Base-by-base conservation (phyloP, 2,329 filamentous ascomycete genomes). In the Verticillium alfalfae region DNA sequence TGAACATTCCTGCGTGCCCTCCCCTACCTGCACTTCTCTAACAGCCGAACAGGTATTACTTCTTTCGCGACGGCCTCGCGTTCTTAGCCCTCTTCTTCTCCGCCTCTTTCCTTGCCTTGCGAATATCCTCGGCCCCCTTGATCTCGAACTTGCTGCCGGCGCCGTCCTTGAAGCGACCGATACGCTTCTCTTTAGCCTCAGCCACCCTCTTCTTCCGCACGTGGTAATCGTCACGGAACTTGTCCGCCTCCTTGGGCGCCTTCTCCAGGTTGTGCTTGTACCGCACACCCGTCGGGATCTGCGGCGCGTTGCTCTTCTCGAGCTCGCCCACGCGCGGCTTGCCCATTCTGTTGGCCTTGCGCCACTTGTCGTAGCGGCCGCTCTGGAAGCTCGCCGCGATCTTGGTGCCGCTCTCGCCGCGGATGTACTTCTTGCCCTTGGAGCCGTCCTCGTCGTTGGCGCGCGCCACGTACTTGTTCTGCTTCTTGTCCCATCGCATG, bases 401-500 rank as follows among this genome's bases (percentile, higher is more conserved):
- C 81, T 97, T 98, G 79, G 94, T 92, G 60, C 95, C 95, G 70
- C 87, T 92, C 78, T 99, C 95, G 69, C 95, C 93, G 65, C 86
- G 84, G 61, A 97, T 89, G 79, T 97, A 88, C 71, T 84, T 84
- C 63, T 78, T 74, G 57, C 84, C 84, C 71, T 88, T 89, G 68
- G 81, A 96, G 45, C 95, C 95, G 77, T 99, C 96, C 68, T 96
- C 91, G 77, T 99, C 95, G 81, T 99, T 98, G 68, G 88, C 88
- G 39, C 91, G 87, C 13, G 91, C 83, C 39, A 99, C 94, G 78
- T 98, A 99, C 78, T 97, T 98, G 78, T 91, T 96, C 70, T 88
- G 86, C 76, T 97, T 96, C 80, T 96, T 94, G 79, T 99, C 95
- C 95, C 95, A 99, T 67, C 95, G 89, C 88, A 97, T 89, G 45